phyloP scores from a whole-genome alignment of 2,329 filamentous ascomycete species.

The Aspergillus eucalypticola region DNA sequence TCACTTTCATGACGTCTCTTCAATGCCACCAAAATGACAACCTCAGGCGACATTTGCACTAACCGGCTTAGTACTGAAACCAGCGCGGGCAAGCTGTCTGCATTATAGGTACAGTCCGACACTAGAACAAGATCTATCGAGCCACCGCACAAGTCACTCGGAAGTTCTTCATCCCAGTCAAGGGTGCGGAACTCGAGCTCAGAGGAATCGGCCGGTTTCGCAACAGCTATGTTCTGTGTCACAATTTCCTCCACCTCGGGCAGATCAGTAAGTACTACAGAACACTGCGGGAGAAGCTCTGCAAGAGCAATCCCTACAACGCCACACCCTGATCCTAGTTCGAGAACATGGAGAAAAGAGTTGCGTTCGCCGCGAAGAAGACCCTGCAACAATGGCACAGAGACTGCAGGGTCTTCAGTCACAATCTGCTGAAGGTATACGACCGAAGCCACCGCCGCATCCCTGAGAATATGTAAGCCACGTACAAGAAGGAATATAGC shows the following conservation, averaged over 20 bases:
- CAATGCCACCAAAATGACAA: conserved; percentile 60
- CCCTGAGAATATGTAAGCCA: conserved; percentile 41
- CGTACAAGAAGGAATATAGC: conserved; percentile 9
- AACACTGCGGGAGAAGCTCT: conserved; percentile 52
- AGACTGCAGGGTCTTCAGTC: conserved; percentile 24
- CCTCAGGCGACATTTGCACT: conserved; percentile 49
- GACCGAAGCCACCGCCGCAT: conserved; percentile 61
- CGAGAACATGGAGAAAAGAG: conserved; percentile 54
- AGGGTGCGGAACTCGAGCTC: conserved; percentile 53
- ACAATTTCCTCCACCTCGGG: conserved; percentile 64
- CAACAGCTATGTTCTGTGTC: conserved; percentile 54
- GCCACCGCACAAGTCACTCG: conserved; percentile 39
- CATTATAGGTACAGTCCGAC: conserved; percentile 73
- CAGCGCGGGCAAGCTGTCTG: conserved; percentile 64
- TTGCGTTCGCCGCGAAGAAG: conserved; percentile 31
- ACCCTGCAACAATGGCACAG: conserved; percentile 34
- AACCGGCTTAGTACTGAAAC: conserved; percentile 59
- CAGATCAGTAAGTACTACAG: conserved; percentile 65
- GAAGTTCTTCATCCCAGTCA: conserved; percentile 63
- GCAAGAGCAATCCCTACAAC: conserved; percentile 67
- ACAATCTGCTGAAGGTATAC: conserved; percentile 53
- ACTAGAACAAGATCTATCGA: conserved; percentile 62
- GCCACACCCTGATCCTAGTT: conserved; percentile 69
- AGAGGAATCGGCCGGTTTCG: conserved; percentile 46
- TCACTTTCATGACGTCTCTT: conserved; percentile 70